Evolutionary conservation across 2,329 filamentous ascomycete genomes (phyloP), one percentile per base, ranked within the genome.

Genomic region (Tricladium varicosporioides): DNA sequence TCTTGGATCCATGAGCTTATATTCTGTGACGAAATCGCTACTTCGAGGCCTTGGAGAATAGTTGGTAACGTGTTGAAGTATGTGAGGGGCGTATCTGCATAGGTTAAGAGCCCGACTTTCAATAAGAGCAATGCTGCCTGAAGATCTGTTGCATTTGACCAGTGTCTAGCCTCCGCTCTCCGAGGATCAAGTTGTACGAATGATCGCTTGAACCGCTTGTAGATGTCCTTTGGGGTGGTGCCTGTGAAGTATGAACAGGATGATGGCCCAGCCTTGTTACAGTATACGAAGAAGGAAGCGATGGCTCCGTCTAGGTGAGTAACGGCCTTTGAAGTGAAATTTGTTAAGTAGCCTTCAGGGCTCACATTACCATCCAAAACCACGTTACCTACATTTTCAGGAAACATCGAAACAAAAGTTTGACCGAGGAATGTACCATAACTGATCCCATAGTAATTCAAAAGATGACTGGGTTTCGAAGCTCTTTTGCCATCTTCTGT

Each of bases 391-490:
- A 79, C 66, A 10, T 70, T 65, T 1, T 65, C 63, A 1, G 75
- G 75, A 57, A 72, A 74, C 70, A 76, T 71, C 1, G 71, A 71
- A 5, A 74, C 75, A 54, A 78, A 76, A 1, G 71, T 75, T 33
- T 72, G 72, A 0, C 75, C 75, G 5, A 77, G 66, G 5, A 74
- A 60, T 2, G 73, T 75, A 4, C 75, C 75, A 56, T 81, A 82
- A 2, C 76, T 79, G 47, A 80, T 73, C 0, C 79, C 78, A 67
- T 76, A 74, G 61, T 80, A 81, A 27, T 53, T 53, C 43, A 53
- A 33, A 22, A 52, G 49, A 16, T 44, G 36, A 10, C 40, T 52
- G 18, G 49, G 36, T 44, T 45, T 52, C 13, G 42, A 18, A 2
- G 51, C 42, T 46, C 32, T 36, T 15, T 8, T 5, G 9, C 44